Evolutionary conservation across 495 filamentous ascomycete species (phyloP), one percentile per base, ranked within the genome.

Genomic region (Thozetella sp.): DNA sequence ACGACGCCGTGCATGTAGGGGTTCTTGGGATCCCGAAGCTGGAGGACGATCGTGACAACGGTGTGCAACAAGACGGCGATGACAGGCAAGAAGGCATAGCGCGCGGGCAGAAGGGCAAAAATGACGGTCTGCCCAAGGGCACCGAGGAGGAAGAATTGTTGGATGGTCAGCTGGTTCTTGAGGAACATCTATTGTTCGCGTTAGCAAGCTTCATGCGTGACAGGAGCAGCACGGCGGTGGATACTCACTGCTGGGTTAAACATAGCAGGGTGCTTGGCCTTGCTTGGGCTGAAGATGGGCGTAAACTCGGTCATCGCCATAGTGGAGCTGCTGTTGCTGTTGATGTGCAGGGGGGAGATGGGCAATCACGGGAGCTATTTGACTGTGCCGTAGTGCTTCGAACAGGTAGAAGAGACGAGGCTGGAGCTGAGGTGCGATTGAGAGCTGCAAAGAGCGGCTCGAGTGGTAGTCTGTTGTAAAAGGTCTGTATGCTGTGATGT

Each of bases 41-140:
- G 48, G 20, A 26, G 1, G 2, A 45, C 22, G 4, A 24, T 26
- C 1, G 57, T 45, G 27, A 59, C n/a, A 13, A 59, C 34, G 19
- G 48, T 26, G 50, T 59, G 50, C 2, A 59, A 50, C 3, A 52
- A 17, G 24, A 54, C 22, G 50, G 53, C 30, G 11, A 52, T 11
- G 22, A 50, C 20, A 19, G 51, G 57, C 9, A 59, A 15, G 57
- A 59, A 9, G 48, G 57, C 57, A 26, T 53, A 59, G 26, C 57
- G 57, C 2, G 50, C 20, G 19, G 57, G 57, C 3, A 59, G 50
- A 2, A 59, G n/a, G 19, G 57, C 34, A 15, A 46, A 25, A 22
- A 46, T 19, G 51, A 22, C 26, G 22, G 30, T 22, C 51, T 59
- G 57, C 1, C 1, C 57, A 24, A 53, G 20, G 6, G 57, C 57